Evolutionary conservation across 805 yeast species (phyloP), one percentile per base, ranked within the genome.

Genomic region (Martiniozyma abietophila): DNA sequence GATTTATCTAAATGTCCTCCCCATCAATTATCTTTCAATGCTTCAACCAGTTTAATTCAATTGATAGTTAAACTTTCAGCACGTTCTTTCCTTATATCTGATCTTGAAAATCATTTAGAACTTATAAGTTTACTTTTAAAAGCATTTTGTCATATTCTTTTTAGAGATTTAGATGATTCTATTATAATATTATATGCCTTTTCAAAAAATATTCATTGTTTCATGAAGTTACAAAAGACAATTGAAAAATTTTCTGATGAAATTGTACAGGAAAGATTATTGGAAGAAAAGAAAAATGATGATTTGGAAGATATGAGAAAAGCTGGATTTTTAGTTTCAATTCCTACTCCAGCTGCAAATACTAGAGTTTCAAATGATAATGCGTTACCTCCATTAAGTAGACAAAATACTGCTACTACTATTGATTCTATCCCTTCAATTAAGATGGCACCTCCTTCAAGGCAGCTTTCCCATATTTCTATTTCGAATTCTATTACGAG

Each of bases 121-220:
- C 49, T 71, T 25, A 49, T 80, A 19, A 77, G 86, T 0, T 51
- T 80, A 9, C 26, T 80, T n/a, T 42, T 79, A 5, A 61, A 81
- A 34, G 59, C 80, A 2, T 51, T 78, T 4, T 63, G 76, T 31
- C 71, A 69, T 17, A 64, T 75, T 4, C 56, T 71, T 3, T 50
- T 69, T n/a, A 64, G 74, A 29, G 49, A 61, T 43, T 76, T 74
- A 6, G 54, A 54, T 17, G 71, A 74, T 20, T 68, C 79, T 2
- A 53, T 75, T 36, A 67, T 74, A 51, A 54, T 79, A 39, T 47
- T 78, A 7, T 76, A 65, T 46, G 61, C 71, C 0, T 47, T 80
- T 3, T 36, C 64, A 12, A 67, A 64, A 38, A 61, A 68, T 40
- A 62, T 56, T 33, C 56, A 55, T 25, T 45, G 53, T 2, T 68